A percentile compares a stretch with the other conserved stretches of the same genome.
Conservation (phyloP, 169 alveolate species). For the Babesia divergens region DNA sequence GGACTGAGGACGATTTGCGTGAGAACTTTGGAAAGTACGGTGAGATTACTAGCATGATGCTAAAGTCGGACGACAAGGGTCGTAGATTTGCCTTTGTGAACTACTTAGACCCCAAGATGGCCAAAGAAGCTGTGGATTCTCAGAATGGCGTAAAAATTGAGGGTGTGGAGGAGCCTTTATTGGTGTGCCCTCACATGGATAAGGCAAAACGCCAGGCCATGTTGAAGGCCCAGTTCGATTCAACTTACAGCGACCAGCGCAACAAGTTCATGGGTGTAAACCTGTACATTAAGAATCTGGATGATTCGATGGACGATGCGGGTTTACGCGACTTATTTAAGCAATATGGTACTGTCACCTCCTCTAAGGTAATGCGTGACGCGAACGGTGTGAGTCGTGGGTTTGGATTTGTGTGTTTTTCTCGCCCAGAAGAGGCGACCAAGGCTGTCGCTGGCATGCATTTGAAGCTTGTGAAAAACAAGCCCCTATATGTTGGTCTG, state of each 20-base stretch:
- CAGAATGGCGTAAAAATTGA: conserved; percentile 80
- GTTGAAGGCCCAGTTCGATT: conserved; percentile 82
- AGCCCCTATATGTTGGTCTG: conserved; percentile 91
- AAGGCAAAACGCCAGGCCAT: conserved; percentile 86
- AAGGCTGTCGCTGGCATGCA: conserved; percentile 96
- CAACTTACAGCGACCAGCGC: conserved; percentile 64
- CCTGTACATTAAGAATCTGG: conserved; percentile 89
- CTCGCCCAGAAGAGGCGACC: conserved; percentile 93
- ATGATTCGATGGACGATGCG: conserved; percentile 85
- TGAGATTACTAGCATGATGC: conserved; percentile 82
- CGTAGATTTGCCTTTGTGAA: conserved; percentile 87
- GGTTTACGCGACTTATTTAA: conserved; percentile 83
- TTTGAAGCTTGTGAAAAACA: conserved; percentile 81
- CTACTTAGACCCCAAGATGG: conserved; percentile 81
- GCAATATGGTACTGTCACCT: conserved; percentile 87
- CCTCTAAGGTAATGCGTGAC: conserved; percentile 91
- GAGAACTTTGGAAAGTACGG: conserved; percentile 85
- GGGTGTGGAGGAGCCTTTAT: conserved; percentile 69
- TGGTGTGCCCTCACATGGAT: conserved; percentile 87
- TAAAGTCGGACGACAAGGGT: conserved; percentile 82
- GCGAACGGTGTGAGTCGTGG: conserved; percentile 92
- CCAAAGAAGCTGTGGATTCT: conserved; percentile 85
- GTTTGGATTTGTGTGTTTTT: conserved; percentile 96
- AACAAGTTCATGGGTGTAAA: conserved; percentile 84
- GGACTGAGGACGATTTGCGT: conserved; percentile 79